Evolutionary conservation across 2,329 filamentous ascomycete species (phyloP).

Genomic region (Fusarium haematococcum): DNA sequence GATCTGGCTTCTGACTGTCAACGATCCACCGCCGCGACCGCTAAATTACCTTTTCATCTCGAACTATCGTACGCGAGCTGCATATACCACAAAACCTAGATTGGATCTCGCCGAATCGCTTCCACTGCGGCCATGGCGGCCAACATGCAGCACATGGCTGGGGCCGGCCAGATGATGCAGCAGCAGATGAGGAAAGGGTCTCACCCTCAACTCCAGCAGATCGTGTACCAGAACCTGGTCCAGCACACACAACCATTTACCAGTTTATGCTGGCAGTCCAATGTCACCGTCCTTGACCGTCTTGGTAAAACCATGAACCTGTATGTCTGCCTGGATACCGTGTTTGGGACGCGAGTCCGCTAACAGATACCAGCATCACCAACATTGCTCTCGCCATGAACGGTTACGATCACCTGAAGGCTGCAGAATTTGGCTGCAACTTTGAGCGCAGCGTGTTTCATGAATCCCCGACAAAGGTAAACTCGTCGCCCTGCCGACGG

Average conservation of each 20-base stretch:
- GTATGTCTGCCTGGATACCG: constrained; percentile 47
- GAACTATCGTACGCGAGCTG: constrained; percentile 9
- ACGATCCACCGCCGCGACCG: constrained; percentile 2
- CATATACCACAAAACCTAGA: constrained; percentile 18
- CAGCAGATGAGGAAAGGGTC: constrained; percentile 54
- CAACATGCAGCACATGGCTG: constrained; percentile 69
- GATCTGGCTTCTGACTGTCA: not conserved
- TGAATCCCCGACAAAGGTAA: constrained; percentile 62
- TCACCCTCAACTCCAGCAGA: constrained; percentile 50
- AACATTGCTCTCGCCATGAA: constrained; percentile 62
- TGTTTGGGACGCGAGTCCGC: not conserved
- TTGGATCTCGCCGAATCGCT: constrained; percentile 36
- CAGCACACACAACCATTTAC: constrained; percentile 48
- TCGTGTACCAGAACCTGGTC: constrained; percentile 56
- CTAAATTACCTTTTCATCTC: not conserved
- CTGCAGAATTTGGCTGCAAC: constrained; percentile 56
- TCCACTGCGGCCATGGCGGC: constrained; percentile 67
- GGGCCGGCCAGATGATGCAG: constrained; percentile 59
- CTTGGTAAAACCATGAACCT: constrained; percentile 57
- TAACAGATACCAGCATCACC: constrained; percentile 56
- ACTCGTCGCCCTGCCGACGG: not conserved
- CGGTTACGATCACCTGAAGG: constrained; percentile 54
- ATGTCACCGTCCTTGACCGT: constrained; percentile 53
- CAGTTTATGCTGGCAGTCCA: constrained; percentile 55
- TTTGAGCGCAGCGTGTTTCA: constrained; percentile 63